Evolutionary conservation across 108 stramenopile genomes (phyloP).

Genomic region (Skeletonema grethae): DNA sequence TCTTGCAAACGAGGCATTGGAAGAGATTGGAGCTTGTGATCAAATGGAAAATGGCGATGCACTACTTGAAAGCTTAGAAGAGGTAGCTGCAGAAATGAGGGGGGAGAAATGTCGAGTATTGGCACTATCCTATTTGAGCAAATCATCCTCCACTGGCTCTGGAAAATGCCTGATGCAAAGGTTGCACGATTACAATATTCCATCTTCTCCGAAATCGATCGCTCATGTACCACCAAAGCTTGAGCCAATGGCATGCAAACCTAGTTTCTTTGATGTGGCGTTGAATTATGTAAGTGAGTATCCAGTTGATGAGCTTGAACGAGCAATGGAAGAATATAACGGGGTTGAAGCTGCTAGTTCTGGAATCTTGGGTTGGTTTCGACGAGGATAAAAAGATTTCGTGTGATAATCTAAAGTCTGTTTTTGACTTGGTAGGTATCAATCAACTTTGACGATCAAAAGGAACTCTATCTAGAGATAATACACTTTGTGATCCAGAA

Average conservation of each 20-base stretch:
- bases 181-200: constrained; percentile 68
- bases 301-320: constrained; percentile 55
- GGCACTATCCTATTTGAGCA: constrained; percentile 34
- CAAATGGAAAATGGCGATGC: constrained; percentile 61
- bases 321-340: constrained; percentile 46
- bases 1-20: constrained; percentile 62
- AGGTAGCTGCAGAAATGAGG: constrained; percentile 41
- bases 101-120: constrained; percentile 45
- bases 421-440: no score
- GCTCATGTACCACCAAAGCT: constrained; percentile 42
- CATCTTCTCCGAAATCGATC: constrained; percentile 33
- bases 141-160: constrained; percentile 32
- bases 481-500: no score
- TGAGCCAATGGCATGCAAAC: constrained; percentile 63
- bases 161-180: constrained; percentile 55
- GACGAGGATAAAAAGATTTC: constrained; percentile 9
- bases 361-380: constrained; percentile 46
- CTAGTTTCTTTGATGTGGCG: constrained; percentile 81
- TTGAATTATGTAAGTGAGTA: constrained; percentile 59
- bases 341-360: constrained; percentile 23
- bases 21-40: constrained; percentile 87
- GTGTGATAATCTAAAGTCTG: no score
- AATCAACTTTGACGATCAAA: no score
- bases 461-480: no score
- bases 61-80: constrained; percentile 59